Percentiles rank a stretch among this genome's conserved stretches.
Conservation (phyloP, 441 rosid species). For the Jatropha podagrica region DNA sequence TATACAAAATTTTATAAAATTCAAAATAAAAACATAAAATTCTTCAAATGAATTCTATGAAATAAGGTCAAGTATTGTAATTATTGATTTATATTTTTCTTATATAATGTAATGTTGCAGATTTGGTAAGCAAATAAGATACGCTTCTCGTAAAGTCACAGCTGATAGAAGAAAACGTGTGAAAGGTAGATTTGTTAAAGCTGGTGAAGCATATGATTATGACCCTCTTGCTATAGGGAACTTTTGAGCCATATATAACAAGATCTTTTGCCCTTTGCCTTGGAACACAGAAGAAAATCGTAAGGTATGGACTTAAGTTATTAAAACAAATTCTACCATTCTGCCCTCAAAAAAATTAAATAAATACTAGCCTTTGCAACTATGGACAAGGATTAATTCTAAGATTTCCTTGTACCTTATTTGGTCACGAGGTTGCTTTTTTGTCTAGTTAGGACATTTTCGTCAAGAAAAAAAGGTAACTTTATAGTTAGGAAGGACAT, state of each 20-base stretch:
- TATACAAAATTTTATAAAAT: too few species aligned
- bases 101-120: conserved; percentile 27
- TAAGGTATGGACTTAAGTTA: neutral
- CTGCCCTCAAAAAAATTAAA: too few species aligned
- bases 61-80: neutral
- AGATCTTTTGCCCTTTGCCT: neutral
- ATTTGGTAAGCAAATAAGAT: conserved; percentile 72
- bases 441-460: too few species aligned
- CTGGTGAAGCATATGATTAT: conserved; percentile 69
- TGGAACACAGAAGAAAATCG: neutral
- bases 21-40: too few species aligned
- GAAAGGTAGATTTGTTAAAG: conserved; percentile 91
- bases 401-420: too few species aligned
- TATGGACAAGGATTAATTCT: too few species aligned
- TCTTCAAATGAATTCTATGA: too few species aligned
- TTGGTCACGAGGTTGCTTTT: too few species aligned
- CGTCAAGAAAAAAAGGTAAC: too few species aligned
- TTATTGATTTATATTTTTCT: neutral
- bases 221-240: conserved; percentile 46
- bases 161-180: conserved; percentile 85
- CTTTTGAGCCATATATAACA: conserved; percentile 20
- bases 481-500: too few species aligned
- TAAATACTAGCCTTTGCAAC: neutral
- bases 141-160: conserved; percentile 75
- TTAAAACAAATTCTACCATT: too few species aligned